Evolutionary conservation across 306 rosid genomes (phyloP).

Genomic region (apple (Malus domestica)): ASM211411v1 NC_041805.1:16119001-16119500

Average conservation of each 20-base stretch:
- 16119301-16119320: neutral
- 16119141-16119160: neutral
- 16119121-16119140: neutral
- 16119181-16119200: neutral
- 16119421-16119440: neutral
- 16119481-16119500: neutral
- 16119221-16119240: neutral
- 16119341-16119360: neutral
- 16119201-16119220: neutral
- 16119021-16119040: neutral
- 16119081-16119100: neutral
- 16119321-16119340: neutral
- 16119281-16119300: neutral
- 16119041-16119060: neutral
- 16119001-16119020: neutral
- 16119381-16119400: neutral
- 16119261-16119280: neutral
- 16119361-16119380: neutral
- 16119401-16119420: neutral
- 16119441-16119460: neutral
- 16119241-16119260: neutral
- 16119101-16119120: neutral
- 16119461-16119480: neutral
- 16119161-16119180: neutral
- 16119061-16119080: neutral